These are phyloP conservation scores for Chytridium lagenaria DNA, from an alignment of 371 early-diverging fungal species.

Conservation along the genomic window DNA sequence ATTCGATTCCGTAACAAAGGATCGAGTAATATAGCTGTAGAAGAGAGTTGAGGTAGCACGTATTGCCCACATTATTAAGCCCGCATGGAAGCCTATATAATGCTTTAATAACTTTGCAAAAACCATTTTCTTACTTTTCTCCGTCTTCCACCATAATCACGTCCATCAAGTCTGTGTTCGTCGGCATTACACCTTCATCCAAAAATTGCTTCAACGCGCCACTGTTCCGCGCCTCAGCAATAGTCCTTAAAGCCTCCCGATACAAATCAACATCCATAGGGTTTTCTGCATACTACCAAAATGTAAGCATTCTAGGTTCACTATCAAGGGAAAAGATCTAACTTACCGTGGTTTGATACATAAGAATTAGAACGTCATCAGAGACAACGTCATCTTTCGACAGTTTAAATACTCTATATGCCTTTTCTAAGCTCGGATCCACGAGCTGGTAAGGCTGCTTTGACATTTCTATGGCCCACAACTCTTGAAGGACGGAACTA, in stretches of 20 bases:
- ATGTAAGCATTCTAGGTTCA: neutral
- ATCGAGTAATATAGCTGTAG: slow-evolving; percentile 80
- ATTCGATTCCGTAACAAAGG: slow-evolving; percentile 53
- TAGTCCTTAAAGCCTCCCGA: slow-evolving; percentile 32
- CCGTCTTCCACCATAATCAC: neutral
- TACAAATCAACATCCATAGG: slow-evolving; percentile 34
- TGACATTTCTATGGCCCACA: slow-evolving; percentile 39
- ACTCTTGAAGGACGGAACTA: slow-evolving; percentile 36
- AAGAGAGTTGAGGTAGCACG: slow-evolving; percentile 53
- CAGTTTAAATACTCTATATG: slow-evolving; percentile 32
- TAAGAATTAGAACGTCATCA: slow-evolving; percentile 24
- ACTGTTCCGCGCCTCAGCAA: slow-evolving; percentile 31
- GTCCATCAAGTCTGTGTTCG: neutral
- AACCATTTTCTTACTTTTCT: neutral
- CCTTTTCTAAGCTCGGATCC: slow-evolving; percentile 21
- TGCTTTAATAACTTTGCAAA: neutral
- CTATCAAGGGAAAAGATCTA: neutral
- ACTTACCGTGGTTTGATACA: slow-evolving; percentile 20
- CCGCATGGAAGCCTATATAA: slow-evolving; percentile 44
- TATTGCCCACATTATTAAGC: slow-evolving; percentile 52
- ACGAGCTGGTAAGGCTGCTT: slow-evolving; percentile 22
- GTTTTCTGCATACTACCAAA: slow-evolving; percentile 24
- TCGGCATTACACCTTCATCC: slow-evolving; percentile 37
- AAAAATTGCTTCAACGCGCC: slow-evolving; percentile 34
- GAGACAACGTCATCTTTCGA: neutral